Conservation (phyloP, 2,329 filamentous ascomycete genomes). For the Pseudocercospora musae region DNA sequence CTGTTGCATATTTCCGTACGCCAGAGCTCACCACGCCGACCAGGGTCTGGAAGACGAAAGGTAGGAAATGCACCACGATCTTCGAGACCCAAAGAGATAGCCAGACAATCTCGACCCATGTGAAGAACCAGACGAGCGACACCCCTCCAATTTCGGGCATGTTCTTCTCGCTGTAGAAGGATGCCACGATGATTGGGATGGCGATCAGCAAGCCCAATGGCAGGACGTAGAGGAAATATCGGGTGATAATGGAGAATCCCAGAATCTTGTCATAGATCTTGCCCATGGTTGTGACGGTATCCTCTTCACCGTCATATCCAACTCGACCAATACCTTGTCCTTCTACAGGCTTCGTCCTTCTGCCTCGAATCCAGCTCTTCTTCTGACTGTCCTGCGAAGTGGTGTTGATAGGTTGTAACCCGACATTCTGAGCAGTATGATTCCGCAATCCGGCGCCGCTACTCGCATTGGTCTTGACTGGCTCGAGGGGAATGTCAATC, state of each 20-base stretch:
- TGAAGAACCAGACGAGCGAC: constrained; percentile 59
- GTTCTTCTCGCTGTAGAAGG: constrained; percentile 39
- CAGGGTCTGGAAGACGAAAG: constrained; percentile 58
- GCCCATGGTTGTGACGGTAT: constrained; percentile 57
- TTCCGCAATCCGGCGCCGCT: constrained; percentile 43
- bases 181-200: constrained; percentile 62
- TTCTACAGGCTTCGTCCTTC: constrained; percentile 36
- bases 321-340: constrained; percentile 25
- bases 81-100: constrained; percentile 62
- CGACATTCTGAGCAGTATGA: constrained; percentile 37
- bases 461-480: constrained; percentile 47
- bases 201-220: constrained; percentile 58
- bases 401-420: constrained; percentile 24
- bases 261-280: constrained; percentile 59
- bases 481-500: constrained; percentile 61
- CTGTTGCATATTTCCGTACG: constrained; percentile 60
- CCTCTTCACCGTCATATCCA: constrained; percentile 48
- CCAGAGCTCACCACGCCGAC: constrained; percentile 63
- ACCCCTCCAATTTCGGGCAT: constrained; percentile 54
- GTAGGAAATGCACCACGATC: constrained; percentile 56
- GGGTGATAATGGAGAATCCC: constrained; percentile 61
- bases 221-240: constrained; percentile 61
- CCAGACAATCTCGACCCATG: constrained; percentile 65
- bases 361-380: constrained; percentile 37
- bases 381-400: constrained; percentile 35